Evolutionary conservation across 345 rosid genomes (phyloP).

Genomic region (Eutrema yunnanense): DNA sequence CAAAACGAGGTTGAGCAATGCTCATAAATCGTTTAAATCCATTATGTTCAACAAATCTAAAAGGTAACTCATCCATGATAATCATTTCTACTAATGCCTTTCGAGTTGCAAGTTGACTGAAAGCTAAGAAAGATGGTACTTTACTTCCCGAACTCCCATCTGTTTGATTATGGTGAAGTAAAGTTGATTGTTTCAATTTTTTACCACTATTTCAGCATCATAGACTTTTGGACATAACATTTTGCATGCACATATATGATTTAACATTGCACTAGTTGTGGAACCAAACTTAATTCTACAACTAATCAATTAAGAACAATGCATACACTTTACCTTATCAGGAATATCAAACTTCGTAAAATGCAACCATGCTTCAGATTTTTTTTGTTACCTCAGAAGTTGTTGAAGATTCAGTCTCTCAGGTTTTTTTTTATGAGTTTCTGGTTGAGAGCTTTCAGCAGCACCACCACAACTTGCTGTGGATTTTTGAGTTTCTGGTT

Average conservation of each 20-base stretch:
- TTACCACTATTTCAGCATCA: neutral
- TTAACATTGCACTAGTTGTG: neutral
- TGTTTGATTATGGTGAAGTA: neutral
- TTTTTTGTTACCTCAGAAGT: no score
- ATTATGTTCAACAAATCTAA: neutral
- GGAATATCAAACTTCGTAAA: no score
- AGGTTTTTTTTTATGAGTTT: no score
- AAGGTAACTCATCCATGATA: neutral
- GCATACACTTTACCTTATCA: neutral
- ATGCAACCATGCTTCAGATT: no score
- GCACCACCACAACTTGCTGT: no score
- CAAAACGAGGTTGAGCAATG: neutral
- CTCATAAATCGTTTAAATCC: neutral
- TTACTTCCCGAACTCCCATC: no score
- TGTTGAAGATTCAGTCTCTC: no score
- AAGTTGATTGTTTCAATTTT: neutral
- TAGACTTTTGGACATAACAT: neutral
- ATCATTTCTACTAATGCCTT: neutral
- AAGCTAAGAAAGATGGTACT: neutral
- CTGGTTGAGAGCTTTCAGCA: no score
- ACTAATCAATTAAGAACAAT: neutral
- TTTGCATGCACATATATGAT: neutral
- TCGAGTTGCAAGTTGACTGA: neutral
- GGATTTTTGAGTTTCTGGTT: no score
- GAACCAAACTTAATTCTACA: neutral